Evolutionary conservation across 352 stramenopile genomes (phyloP).

Genomic region (Phytophthora foliorum): DNA sequence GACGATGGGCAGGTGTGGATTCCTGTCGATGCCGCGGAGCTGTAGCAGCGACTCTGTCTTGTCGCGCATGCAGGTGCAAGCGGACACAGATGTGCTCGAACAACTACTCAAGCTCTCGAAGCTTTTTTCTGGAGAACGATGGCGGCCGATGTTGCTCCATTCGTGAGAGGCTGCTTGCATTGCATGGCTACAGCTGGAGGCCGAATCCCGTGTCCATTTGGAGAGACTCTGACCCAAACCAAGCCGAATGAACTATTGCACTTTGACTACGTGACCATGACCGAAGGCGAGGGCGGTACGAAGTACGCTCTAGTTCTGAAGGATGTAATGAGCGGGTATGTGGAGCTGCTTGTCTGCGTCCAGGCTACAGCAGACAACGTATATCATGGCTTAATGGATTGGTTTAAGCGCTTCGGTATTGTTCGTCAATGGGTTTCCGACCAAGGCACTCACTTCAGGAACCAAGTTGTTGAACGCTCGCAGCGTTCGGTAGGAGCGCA

Average conservation of each 20-base stretch:
- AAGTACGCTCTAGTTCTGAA: conserved; percentile 45
- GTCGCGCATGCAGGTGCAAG: too few species aligned
- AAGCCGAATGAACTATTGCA: conserved; percentile 48
- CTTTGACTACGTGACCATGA: conserved; percentile 46
- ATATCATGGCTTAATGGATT: conserved; percentile 2
- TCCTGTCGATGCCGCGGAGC: conserved; percentile 9
- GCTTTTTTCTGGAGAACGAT: conserved; percentile 29
- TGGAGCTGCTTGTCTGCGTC: conserved; percentile 28
- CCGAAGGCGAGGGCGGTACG: background rate
- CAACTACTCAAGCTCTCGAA: conserved; percentile 23
- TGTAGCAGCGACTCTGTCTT: conserved; percentile 37
- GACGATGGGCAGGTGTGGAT: conserved; percentile 32
- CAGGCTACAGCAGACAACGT: background rate
- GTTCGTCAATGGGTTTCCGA: conserved; percentile 14
- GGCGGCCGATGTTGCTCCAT: conserved; percentile 8
- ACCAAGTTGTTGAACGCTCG: background rate
- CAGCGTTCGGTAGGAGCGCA: conserved; percentile 1
- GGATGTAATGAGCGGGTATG: conserved; percentile 43
- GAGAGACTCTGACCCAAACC: conserved; percentile 26
- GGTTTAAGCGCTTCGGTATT: conserved; percentile 15
- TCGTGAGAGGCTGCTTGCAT: conserved; percentile 32
- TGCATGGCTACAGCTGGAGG: conserved; percentile 12
- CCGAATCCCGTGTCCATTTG: conserved; percentile 21
- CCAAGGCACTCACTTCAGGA: background rate
- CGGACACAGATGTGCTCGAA: conserved; percentile 30